phyloP scores from a whole-genome alignment of 192 early-diverging fungal species.

The Pilobolus umbonatus region DNA sequence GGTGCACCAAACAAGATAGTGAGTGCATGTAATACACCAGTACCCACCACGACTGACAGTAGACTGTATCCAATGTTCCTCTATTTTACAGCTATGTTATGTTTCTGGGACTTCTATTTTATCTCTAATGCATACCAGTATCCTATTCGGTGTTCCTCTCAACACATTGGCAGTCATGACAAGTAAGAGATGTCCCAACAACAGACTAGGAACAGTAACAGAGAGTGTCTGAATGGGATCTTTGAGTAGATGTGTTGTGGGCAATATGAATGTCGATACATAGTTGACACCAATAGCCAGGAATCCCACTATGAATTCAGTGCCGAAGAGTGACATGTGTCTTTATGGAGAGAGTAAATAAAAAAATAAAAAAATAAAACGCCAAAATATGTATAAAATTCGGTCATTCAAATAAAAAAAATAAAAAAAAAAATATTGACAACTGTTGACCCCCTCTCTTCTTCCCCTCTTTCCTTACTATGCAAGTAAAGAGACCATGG shows the following conservation, averaged over 20 bases:
- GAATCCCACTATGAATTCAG: neutral
- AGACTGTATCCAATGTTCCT: slow-evolving; percentile 6
- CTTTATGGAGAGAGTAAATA: too few relatives aligned
- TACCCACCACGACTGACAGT: slow-evolving; percentile 2
- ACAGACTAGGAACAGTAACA: slow-evolving; percentile 13
- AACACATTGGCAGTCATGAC: slow-evolving; percentile 8
- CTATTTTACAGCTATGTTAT: neutral
- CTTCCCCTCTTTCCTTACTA: neutral
- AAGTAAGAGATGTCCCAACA: slow-evolving; percentile 8
- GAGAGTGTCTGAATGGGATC: slow-evolving; percentile 20
- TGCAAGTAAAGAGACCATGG: neutral
- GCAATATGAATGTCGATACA: slow-evolving; percentile 12
- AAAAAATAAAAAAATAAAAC: too few relatives aligned
- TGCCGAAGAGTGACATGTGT: slow-evolving; percentile 5
- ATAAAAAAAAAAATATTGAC: neutral
- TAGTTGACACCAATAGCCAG: slow-evolving; percentile 14
- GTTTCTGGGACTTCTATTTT: neutral
- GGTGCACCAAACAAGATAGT: slow-evolving; percentile 34
- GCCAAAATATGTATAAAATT: too few relatives aligned
- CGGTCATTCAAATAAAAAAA: neutral
- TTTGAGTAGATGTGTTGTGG: slow-evolving; percentile 17
- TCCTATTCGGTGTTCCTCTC: slow-evolving; percentile 4
- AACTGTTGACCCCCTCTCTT: neutral
- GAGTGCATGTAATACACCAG: slow-evolving; percentile 25
- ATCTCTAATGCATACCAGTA: neutral